Conservation (phyloP, 257 asterid species). For the Euphrasia confusa region DNA sequence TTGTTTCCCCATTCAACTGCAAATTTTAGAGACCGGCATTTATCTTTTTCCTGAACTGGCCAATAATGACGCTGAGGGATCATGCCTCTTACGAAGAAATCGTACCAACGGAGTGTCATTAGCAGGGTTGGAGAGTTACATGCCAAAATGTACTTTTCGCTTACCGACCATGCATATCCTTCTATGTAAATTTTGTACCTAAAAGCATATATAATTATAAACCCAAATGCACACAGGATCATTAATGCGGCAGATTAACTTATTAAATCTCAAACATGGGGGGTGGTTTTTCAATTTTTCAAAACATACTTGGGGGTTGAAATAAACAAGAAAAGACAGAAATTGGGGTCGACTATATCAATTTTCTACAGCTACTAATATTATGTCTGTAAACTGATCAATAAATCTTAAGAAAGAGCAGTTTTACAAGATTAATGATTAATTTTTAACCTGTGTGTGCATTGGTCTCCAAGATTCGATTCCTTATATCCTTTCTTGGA, state of each 20-base stretch:
- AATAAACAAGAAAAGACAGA: no score
- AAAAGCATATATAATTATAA: slow-evolving; percentile 14
- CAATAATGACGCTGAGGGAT: slow-evolving; percentile 72
- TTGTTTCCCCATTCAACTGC: slow-evolving; percentile 92
- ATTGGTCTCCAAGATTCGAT: slow-evolving; percentile 57
- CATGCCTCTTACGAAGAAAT: slow-evolving; percentile 79
- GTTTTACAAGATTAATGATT: background rate
- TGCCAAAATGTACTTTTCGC: slow-evolving; percentile 81
- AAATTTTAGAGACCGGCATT: slow-evolving; percentile 70
- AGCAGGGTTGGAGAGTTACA: slow-evolving; percentile 74
- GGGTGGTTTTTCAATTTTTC: background rate
- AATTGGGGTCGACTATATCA: no score
- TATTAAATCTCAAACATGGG: background rate
- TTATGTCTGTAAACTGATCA: no score
- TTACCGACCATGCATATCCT: slow-evolving; percentile 90
- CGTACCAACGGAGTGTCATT: slow-evolving; percentile 61
- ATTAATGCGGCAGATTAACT: background rate
- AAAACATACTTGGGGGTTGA: no score
- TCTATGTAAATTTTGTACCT: slow-evolving; percentile 88
- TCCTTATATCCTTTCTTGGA: slow-evolving; percentile 41
- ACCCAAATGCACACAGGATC: slow-evolving; percentile 6
- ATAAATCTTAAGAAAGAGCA: background rate
- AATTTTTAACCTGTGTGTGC: slow-evolving; percentile 52
- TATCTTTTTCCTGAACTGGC: slow-evolving; percentile 62
- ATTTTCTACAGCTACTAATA: no score